Evolutionary conservation across 2,329 filamentous ascomycete species (phyloP).

Genomic region (Aspergillus oerlinghausenensis): DNA sequence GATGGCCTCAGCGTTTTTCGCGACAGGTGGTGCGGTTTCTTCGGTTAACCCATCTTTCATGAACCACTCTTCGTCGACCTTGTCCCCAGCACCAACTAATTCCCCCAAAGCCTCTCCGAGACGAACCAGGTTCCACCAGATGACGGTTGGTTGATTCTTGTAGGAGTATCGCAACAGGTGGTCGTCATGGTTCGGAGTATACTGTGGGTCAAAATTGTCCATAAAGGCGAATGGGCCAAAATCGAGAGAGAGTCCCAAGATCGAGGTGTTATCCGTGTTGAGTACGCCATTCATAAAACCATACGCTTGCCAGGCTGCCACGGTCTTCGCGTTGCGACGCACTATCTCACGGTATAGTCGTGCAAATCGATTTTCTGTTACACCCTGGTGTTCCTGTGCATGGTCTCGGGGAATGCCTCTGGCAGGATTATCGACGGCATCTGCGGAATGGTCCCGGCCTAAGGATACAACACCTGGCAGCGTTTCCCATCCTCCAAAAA

Average conservation of each 20-base stretch:
- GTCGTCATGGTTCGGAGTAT: slow-evolving; percentile 97
- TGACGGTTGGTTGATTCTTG: slow-evolving; percentile 88
- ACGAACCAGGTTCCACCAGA: slow-evolving; percentile 97
- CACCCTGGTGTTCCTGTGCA: slow-evolving; percentile 62
- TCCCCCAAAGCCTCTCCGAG: slow-evolving; percentile 87
- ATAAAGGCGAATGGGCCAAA: slow-evolving; percentile 97
- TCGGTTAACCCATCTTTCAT: slow-evolving; percentile 66
- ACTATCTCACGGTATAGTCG: slow-evolving; percentile 84
- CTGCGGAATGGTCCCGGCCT: slow-evolving; percentile 36
- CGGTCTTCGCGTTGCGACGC: slow-evolving; percentile 77
- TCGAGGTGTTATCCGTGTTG: slow-evolving; percentile 95
- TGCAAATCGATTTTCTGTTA: slow-evolving; percentile 79
- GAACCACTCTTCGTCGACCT: slow-evolving; percentile 69
- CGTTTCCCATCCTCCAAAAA: slow-evolving; percentile 82
- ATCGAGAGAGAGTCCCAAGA: slow-evolving; percentile 84
- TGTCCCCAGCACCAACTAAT: slow-evolving; percentile 70
- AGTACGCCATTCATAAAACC: slow-evolving; percentile 99
- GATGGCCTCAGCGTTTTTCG: slow-evolving; percentile 74
- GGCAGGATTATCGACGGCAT: slow-evolving; percentile 41
- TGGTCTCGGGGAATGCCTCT: slow-evolving; percentile 54
- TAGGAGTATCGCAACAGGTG: slow-evolving; percentile 82
- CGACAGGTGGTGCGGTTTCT: slow-evolving; percentile 63
- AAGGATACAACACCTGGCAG: slow-evolving; percentile 58
- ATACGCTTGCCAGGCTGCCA: slow-evolving; percentile 94
- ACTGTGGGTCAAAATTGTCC: slow-evolving; percentile 90